Base-by-base conservation (phyloP, 306 rosid species). In the Sesbania bispinosa region DNA sequence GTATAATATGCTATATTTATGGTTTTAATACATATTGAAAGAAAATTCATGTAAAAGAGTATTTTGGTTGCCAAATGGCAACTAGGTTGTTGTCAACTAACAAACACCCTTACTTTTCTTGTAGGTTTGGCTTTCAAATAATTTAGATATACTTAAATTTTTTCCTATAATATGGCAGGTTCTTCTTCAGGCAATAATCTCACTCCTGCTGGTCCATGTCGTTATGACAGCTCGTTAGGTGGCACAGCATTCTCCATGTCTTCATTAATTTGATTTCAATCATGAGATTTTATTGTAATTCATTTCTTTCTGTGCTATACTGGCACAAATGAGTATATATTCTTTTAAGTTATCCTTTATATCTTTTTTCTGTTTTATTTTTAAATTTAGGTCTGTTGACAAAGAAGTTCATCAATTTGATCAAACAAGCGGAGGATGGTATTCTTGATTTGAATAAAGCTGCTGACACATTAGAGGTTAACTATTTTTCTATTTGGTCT, bases 181-280 rank as follows among this genome's bases (percentile, higher is more conserved):
- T 89, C 95, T 82, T 95, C 92, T 77, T 73, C 88, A n/a, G 88
- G 86, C 18, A 80, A 85, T 62, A 89, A 85, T 77, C 90, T 87
- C 52, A 86, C 98, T 67, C 89, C 92, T 14, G 96, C 87, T 53
- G 96, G 98, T 72, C 84, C 98, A 11, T 89, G 98, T 62, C 96
- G 98, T 29, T 92, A 88, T 77, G 98, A 92, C 77, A 92, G 95
- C 83, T 92, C 98, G 45, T 83, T 89, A 72, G 95, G 98, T 92
- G 86, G 69, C 71, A 59, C 53, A 19, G 27, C 19, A 48, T 80
- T 74, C 30, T 51, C 67, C 23, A 65, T 19, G 50, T 69, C 66
- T 48, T 62, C 45, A 1, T 39, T 66, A 59, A 19, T 13, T 74
- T 69, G 41, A 50, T 24, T 35, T 41, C 51, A 5, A 20, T 70